Evolutionary conservation across 352 stramenopile species (phyloP).

Genomic region (Pythium coloratum): DNA sequence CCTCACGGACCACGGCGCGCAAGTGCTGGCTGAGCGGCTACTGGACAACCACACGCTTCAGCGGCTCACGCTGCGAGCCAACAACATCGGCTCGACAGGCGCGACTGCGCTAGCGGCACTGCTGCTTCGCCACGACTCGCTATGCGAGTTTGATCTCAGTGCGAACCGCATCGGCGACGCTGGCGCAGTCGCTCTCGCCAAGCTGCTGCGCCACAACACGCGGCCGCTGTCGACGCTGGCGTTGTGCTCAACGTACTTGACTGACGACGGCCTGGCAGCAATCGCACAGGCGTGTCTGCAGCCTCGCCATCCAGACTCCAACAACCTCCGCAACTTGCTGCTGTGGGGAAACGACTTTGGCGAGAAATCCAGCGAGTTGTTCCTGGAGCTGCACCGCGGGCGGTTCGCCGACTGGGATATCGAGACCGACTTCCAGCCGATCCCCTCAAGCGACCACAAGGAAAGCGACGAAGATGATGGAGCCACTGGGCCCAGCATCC

Average conservation of each 20-base stretch:
- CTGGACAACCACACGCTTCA: slow-evolving; percentile 66
- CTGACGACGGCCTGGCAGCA: slow-evolving; percentile 44
- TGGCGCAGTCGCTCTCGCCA: slow-evolving; percentile 53
- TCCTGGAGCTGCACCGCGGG: slow-evolving; percentile 43
- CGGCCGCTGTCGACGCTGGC: slow-evolving; percentile 41
- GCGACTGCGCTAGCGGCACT: slow-evolving; percentile 56
- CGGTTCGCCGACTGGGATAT: slow-evolving; percentile 41
- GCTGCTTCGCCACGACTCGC: slow-evolving; percentile 44
- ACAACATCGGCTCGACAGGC: slow-evolving; percentile 62
- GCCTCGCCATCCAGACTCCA: slow-evolving; percentile 30
- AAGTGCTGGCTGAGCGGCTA: slow-evolving; percentile 70
- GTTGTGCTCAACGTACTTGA: slow-evolving; percentile 61
- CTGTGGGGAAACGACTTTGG: slow-evolving; percentile 79
- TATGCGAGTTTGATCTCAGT: slow-evolving; percentile 60
- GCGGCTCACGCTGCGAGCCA: slow-evolving; percentile 57
- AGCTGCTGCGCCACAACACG: slow-evolving; percentile 46
- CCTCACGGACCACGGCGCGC: slow-evolving; percentile 63
- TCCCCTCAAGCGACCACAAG: slow-evolving; percentile 26
- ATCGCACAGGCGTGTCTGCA: slow-evolving; percentile 44
- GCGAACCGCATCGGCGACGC: slow-evolving; percentile 67
- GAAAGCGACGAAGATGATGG: slow-evolving; percentile 21
- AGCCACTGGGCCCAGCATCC: slow-evolving; percentile 20
- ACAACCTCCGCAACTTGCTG: slow-evolving; percentile 42
- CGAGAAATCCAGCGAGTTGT: slow-evolving; percentile 28
- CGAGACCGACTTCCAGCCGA: slow-evolving; percentile 60